A percentile compares a stretch with the other conserved stretches of the same genome.
phyloP scores from a whole-genome alignment of 768 basidiomycete genomes.

The Tulasnella sp. region DNA sequence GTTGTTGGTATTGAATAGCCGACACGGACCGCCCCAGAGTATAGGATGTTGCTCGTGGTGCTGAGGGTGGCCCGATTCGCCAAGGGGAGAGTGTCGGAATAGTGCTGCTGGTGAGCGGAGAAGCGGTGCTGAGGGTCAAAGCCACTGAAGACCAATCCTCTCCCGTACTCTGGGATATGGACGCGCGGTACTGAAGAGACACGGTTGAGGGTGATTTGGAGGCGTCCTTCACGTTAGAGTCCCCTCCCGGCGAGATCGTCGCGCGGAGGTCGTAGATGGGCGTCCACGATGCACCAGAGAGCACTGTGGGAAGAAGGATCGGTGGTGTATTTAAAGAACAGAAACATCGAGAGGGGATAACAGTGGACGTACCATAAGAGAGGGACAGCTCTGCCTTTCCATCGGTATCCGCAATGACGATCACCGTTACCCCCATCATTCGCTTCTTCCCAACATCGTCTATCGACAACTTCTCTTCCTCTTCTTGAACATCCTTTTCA shows the following conservation, averaged over 20 bases:
- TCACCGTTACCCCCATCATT: conserved; percentile 31
- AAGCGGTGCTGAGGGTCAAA: conserved; percentile 20
- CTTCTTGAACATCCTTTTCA: conserved; percentile 22
- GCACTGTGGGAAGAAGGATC: conserved; percentile 28
- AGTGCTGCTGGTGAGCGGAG: conserved; percentile 10
- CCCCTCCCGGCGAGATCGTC: conserved; percentile 26
- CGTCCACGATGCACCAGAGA: conserved; percentile 41
- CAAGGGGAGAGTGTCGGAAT: conserved; percentile 18
- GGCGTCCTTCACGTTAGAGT: conserved; percentile 19
- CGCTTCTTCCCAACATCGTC: conserved; percentile 18
- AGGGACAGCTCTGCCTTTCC: conserved; percentile 36
- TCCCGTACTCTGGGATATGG: conserved; percentile 20
- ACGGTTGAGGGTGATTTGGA: conserved; percentile 29
- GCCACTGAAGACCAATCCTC: conserved; percentile 20
- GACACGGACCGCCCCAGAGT: background rate
- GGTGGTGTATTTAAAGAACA: conserved; percentile 1
- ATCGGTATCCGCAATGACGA: conserved; percentile 34
- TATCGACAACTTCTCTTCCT: conserved; percentile 24
- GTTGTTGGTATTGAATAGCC: background rate
- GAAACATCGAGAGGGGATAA: background rate
- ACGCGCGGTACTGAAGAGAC: conserved; percentile 18
- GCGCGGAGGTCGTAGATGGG: conserved; percentile 53
- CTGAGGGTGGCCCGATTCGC: conserved; percentile 7
- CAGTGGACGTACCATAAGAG: conserved; percentile 41
- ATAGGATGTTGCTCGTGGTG: background rate